Evolutionary conservation across 345 rosid genomes (phyloP).

Genomic region (Bruguiera gymnorhiza): DNA sequence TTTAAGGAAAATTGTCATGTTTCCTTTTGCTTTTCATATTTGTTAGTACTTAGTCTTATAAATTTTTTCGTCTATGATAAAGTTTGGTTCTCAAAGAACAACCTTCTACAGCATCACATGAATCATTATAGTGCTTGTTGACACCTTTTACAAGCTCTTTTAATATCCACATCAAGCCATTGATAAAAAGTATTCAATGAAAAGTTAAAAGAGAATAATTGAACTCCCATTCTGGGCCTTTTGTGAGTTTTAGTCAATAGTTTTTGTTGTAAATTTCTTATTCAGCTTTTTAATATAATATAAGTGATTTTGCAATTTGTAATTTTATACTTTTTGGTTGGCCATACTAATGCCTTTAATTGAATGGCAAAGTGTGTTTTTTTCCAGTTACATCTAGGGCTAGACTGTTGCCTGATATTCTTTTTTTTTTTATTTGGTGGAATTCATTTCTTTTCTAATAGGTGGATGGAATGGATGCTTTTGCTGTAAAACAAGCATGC

Average conservation of each 20-base stretch:
- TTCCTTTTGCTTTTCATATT: neutral
- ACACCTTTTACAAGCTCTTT: neutral
- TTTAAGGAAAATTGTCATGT: too few relatives aligned
- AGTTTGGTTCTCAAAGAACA: too few relatives aligned
- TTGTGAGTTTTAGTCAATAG: too few relatives aligned
- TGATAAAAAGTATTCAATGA: neutral
- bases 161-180: neutral
- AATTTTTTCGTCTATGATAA: too few relatives aligned
- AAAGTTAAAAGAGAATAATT: neutral
- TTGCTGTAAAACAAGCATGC: conserved; percentile 98
- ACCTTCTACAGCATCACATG: too few relatives aligned
- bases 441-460: neutral
- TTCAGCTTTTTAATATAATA: too few relatives aligned
- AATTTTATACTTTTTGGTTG: neutral
- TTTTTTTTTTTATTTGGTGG: neutral
- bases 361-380: neutral
- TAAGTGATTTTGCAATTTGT: too few relatives aligned
- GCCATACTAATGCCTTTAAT: neutral
- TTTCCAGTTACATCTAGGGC: neutral
- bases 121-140: neutral
- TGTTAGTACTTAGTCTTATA: neutral
- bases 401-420: neutral
- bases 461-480: conserved; percentile 92
- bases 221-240: neutral
- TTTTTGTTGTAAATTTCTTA: too few relatives aligned